Base-by-base conservation (phyloP, 306 rosid genomes). In the Cicer bijugum region DNA sequence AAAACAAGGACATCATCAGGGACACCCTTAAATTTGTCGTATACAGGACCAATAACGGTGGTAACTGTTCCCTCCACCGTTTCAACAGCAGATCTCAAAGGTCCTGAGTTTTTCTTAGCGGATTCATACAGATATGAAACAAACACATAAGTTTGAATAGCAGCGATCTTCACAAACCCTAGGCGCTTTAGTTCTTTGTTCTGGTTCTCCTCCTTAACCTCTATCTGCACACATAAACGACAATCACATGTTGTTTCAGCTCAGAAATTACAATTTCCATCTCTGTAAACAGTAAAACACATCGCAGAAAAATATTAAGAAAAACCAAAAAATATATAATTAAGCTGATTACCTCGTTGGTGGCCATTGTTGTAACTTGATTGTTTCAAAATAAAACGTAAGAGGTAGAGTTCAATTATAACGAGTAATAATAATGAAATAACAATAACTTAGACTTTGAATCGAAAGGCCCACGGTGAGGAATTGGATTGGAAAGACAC, bases 81-180 rank as follows among this genome's bases (percentile, higher is more conserved):
- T 63, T 80, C 84, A 39, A 88, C 91, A 1, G 89, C 40, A 33
- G 94, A 84, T 86, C 92, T 81, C 78, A 91, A 50, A 78, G 94
- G 82, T 12, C 96, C 95, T 0, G 91, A 88, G 59, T 89, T 91
- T 57, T 75, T 82, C 82, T 91, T 94, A 9, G 92, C 90, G 58
- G 83, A 94, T 17, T 77, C 89, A 71, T 88, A 91, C 42, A 94
- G 82, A 82, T 73, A 81, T 61, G 86, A 84, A 12, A 80, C 79
- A 57, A 84, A 75, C 14, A 72, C 75, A 57, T 77, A 77, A 28
- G 88, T 67, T 37, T 78, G 89, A 75, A 91, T 78, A 42, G 89
- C 86, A 48, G 81, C 89, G 12, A 80, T 46, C 81, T 88, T 89
- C 67, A 85, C 86, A 83, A 86, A 80, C 10, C 89, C 87, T 16